Evolutionary conservation across 495 filamentous ascomycete genomes (phyloP).

Genomic region (Neurospora intermedia): DNA sequence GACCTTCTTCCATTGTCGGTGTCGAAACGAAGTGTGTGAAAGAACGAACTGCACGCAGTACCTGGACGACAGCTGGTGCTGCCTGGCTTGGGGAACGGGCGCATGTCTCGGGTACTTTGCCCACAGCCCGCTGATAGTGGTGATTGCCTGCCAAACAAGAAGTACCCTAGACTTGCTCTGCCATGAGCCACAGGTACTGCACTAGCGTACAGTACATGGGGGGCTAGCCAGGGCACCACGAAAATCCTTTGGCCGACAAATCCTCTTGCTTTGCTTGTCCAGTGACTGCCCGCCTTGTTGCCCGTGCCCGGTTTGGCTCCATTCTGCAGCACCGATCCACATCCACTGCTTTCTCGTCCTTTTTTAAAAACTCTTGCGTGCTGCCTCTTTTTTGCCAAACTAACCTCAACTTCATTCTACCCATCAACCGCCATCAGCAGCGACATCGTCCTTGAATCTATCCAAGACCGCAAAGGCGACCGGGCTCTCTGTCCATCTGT

Average conservation of each 20-base stretch:
- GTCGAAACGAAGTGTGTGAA: not conserved
- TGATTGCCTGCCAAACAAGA: not conserved
- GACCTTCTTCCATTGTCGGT: not conserved
- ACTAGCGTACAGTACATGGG: too few species aligned
- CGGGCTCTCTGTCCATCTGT: not conserved
- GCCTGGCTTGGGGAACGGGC: not conserved
- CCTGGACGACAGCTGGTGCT: not conserved
- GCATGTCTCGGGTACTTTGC: not conserved
- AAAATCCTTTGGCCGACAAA: not conserved
- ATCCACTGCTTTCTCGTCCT: not conserved
- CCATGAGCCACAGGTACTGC: not conserved
- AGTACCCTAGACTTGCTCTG: not conserved
- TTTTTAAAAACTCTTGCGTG: not conserved
- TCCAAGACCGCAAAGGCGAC: not conserved
- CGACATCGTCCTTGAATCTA: not conserved
- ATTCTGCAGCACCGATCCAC: not conserved
- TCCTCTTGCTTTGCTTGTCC: not conserved
- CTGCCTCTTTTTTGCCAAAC: not conserved
- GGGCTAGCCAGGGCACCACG: not conserved
- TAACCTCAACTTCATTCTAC: not conserved
- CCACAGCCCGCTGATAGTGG: not conserved
- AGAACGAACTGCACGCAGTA: not conserved
- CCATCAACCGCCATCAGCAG: not conserved
- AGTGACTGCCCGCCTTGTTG: not conserved
- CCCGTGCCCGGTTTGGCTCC: not conserved